phyloP scores from a whole-genome alignment of 495 filamentous ascomycete genomes.

The Tuber brumale region DNA sequence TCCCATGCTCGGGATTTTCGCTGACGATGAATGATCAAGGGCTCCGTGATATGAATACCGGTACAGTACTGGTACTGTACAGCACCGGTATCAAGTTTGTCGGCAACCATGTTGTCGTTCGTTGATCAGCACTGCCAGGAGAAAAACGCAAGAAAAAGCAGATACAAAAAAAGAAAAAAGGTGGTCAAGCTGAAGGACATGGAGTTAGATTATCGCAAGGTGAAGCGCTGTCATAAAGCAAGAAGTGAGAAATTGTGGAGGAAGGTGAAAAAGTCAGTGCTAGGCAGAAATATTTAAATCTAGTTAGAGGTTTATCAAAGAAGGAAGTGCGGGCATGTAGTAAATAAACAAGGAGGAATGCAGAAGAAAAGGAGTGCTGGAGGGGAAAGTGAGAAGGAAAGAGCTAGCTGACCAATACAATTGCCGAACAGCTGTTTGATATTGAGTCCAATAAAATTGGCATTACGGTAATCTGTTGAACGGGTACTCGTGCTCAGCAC shows the following conservation, averaged over 20 bases:
- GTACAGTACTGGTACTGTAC: too few relatives aligned
- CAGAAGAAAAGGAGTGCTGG: neutral
- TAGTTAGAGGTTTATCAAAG: neutral
- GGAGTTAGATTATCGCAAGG: neutral
- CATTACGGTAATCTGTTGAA: neutral
- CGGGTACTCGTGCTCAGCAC: too few relatives aligned
- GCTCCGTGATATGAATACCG: neutral
- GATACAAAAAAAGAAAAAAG: neutral
- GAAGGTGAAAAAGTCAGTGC: neutral
- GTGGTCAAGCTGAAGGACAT: neutral
- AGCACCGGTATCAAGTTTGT: neutral
- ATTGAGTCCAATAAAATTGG: neutral
- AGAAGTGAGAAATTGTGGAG: neutral
- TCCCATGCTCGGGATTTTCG: neutral
- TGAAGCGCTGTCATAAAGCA: neutral
- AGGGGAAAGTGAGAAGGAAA: neutral
- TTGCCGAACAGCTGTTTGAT: neutral
- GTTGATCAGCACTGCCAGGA: neutral
- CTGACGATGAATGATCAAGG: neutral
- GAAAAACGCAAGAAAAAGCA: neutral
- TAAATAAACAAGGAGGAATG: neutral
- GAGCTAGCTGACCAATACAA: neutral
- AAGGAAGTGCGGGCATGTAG: neutral
- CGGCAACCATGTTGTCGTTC: neutral
- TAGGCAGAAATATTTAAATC: neutral